Conservation (phyloP, 1,284 basidiomycete species). For the Ganoderma leucocontextum region DNA sequence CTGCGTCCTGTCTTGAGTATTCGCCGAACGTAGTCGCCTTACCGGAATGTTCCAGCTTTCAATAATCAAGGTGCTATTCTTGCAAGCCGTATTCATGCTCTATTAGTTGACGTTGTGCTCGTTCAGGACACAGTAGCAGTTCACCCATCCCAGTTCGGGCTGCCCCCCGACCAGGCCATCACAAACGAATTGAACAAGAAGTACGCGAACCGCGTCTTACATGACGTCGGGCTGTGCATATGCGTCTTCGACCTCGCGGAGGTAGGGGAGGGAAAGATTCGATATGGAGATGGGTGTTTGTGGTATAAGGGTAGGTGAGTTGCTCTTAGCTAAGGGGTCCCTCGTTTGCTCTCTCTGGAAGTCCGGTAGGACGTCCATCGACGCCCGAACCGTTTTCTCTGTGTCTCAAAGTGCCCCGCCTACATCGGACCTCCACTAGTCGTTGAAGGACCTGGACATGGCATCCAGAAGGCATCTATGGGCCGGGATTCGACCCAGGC, state of each 20-base stretch:
- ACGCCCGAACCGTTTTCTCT: background rate
- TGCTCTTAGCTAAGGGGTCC: background rate
- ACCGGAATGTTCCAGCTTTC: conserved; percentile 66
- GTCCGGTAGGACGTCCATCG: background rate
- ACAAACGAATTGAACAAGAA: conserved; percentile 89
- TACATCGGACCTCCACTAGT: background rate
- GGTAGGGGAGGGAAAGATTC: conserved; percentile 90
- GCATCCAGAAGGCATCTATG: background rate
- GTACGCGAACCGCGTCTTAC: conserved; percentile 93
- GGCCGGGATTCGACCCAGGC: background rate
- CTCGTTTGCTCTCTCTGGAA: background rate
- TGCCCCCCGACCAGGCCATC: conserved; percentile 76
- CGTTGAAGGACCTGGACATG: background rate
- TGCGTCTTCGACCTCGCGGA: conserved; percentile 89
- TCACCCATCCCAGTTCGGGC: conserved; percentile 78
- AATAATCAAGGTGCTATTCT: conserved; percentile 56
- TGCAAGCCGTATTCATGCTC: too few species aligned
- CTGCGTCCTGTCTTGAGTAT: background rate
- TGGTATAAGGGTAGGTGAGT: conserved; percentile 87
- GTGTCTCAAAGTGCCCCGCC: background rate
- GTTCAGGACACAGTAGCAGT: conserved; percentile 80
- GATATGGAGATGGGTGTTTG: conserved; percentile 94
- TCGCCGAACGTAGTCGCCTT: background rate
- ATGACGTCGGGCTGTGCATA: conserved; percentile 91
- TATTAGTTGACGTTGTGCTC: too few species aligned